Percentiles rank a stretch among this genome's conserved stretches.
Conservation (phyloP, 2,329 filamentous ascomycete genomes). For the Penicillium sp. region DNA sequence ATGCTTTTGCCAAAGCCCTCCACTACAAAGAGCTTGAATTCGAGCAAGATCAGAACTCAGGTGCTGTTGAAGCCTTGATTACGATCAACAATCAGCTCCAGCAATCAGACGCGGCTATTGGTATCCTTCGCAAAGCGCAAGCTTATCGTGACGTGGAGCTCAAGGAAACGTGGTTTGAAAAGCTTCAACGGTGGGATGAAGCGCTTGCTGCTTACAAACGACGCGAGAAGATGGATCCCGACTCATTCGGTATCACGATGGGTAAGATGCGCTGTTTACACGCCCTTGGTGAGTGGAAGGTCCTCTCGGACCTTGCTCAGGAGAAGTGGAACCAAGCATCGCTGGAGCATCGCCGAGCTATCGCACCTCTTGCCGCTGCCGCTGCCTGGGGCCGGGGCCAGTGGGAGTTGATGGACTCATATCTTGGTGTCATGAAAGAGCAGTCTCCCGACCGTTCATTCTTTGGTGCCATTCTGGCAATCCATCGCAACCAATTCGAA, state of each 20-base stretch:
- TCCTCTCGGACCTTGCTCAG: constrained; percentile 79
- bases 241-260: constrained; percentile 94
- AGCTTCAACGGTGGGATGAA: constrained; percentile 96
- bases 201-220: constrained; percentile 87
- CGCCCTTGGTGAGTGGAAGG: constrained; percentile 95
- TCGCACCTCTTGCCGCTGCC: constrained; percentile 89
- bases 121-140: constrained; percentile 93
- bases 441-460: constrained; percentile 92
- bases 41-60: constrained; percentile 92
- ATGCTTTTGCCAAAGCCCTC: constrained; percentile 95
- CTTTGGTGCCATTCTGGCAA: constrained; percentile 91
- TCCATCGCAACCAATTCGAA: constrained; percentile 93
- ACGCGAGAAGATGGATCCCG: constrained; percentile 69
- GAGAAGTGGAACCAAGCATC: constrained; percentile 91
- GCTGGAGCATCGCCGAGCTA: constrained; percentile 79
- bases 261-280: constrained; percentile 99
- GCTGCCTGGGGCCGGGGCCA: constrained; percentile 95
- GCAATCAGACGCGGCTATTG: constrained; percentile 96
- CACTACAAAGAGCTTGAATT: constrained; percentile 99
- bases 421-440: constrained; percentile 90
- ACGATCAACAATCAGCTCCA: constrained; percentile 99
- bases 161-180: constrained; percentile 98
- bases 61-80: constrained; percentile 93
- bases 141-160: constrained; percentile 93
- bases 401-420: constrained; percentile 98